Conservation (phyloP, 1,139 yeast genomes). For the Nadsonia starkeyi-henricii region DNA sequence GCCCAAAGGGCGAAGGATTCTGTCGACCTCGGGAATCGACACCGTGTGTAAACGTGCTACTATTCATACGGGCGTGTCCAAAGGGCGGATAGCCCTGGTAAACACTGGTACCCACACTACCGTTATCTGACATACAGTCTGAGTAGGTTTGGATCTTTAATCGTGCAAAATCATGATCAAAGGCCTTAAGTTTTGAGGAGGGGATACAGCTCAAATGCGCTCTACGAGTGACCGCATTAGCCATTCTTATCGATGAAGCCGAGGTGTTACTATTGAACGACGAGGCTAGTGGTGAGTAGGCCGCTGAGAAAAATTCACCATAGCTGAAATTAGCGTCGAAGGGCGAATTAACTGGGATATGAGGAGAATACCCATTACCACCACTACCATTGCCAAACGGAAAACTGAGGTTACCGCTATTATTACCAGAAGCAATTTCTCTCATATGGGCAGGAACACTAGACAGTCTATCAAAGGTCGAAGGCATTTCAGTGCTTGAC, state of each 20-base stretch:
- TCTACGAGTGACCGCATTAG: background rate
- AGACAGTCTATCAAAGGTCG: background rate
- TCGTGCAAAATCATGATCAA: background rate
- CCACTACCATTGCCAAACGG: background rate
- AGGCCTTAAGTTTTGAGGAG: background rate
- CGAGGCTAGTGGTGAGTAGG: background rate
- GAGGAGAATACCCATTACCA: slow-evolving; percentile 2
- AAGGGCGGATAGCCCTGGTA: no score
- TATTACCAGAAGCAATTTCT: background rate
- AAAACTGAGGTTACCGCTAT: background rate
- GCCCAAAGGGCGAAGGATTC: no score
- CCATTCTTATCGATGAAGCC: background rate
- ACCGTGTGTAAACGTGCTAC: no score
- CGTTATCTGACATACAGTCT: background rate
- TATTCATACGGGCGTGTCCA: no score
- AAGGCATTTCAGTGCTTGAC: background rate
- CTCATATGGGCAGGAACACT: no score
- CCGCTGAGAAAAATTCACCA: background rate
- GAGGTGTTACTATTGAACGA: background rate
- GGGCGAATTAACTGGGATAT: background rate
- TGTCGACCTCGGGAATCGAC: no score
- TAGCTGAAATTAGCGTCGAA: background rate
- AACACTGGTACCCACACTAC: no score
- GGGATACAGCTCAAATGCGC: background rate
- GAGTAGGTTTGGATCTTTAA: background rate